A percentile compares a stretch with the other conserved stretches of the same genome.
These are phyloP conservation scores for Fabrea salina DNA, from an alignment of 169 alveolate species.

Conservation along the genomic window DNA sequence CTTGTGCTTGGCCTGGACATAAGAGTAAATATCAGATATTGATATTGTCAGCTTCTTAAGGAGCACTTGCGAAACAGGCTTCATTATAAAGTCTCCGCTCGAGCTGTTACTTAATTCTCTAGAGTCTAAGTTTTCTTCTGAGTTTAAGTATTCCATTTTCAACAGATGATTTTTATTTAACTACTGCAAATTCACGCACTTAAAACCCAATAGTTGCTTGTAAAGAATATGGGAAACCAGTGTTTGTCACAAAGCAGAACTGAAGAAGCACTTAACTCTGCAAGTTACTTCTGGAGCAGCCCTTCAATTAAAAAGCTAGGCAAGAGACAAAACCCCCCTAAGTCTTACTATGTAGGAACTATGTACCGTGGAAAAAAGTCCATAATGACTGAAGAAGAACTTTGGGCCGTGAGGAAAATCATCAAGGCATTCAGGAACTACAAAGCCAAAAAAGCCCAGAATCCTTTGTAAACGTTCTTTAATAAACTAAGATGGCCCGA, in stretches of 20 bases:
- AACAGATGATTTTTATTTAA: too few species aligned
- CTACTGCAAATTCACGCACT: too few species aligned
- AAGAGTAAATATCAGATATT: neutral
- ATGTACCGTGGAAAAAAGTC: conserved; percentile 8
- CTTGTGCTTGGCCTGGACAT: too few species aligned
- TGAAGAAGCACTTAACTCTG: neutral
- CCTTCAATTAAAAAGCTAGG: conserved; percentile 6
- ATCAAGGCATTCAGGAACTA: neutral
- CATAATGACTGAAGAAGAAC: conserved; percentile 26
- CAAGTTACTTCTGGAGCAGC: conserved; percentile 7
- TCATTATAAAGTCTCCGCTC: neutral
- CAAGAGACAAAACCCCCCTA: neutral
- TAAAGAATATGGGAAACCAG: too few species aligned
- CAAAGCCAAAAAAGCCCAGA: too few species aligned
- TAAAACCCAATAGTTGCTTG: too few species aligned
- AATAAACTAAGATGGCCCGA: too few species aligned
- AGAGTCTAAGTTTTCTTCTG: too few species aligned
- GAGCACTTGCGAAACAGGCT: neutral
- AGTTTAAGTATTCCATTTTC: too few species aligned
- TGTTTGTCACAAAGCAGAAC: too few species aligned
- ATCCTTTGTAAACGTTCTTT: too few species aligned
- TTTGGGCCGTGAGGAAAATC: neutral
- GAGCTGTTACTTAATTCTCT: neutral
- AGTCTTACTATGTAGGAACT: neutral
- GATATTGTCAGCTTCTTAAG: neutral